phyloP scores from a whole-genome alignment of 805 yeast species.

The Yarrowia sp. region DNA sequence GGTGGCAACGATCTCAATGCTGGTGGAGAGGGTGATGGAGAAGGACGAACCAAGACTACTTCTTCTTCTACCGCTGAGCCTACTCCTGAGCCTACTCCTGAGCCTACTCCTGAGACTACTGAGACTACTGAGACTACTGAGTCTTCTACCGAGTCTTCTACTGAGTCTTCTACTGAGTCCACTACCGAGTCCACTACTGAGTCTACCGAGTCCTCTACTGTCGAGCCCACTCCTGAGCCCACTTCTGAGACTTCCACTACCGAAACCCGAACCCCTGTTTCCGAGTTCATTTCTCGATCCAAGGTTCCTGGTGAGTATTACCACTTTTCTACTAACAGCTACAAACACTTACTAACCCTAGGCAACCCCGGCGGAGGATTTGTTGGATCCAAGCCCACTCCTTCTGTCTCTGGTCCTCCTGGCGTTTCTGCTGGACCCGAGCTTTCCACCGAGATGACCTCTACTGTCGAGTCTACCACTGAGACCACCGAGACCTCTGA shows the following conservation, averaged over 20 bases:
- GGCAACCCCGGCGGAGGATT: not conserved
- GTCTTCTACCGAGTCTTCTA: not conserved
- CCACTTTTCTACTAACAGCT: not conserved
- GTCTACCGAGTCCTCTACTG: not conserved
- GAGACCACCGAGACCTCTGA: not conserved
- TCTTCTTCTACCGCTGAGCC: not conserved
- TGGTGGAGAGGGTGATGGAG: slow-evolving; percentile 20
- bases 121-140: not conserved
- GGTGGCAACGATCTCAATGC: slow-evolving; percentile 5
- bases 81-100: not conserved
- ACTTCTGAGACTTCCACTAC: not conserved
- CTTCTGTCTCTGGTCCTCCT: not conserved
- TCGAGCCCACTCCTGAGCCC: not conserved
- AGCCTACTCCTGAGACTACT: not conserved
- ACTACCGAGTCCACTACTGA: not conserved
- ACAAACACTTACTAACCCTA: not conserved
- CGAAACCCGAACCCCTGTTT: not conserved
- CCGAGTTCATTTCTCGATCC: not conserved
- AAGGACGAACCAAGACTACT: not conserved
- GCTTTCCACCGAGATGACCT: not conserved
- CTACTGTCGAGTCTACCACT: not conserved
- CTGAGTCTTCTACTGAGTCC: not conserved
- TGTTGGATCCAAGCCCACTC: not conserved
- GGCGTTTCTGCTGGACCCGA: not conserved
- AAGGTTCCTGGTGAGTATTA: not conserved